Conservation (phyloP, 1,284 basidiomycete species). For the Apiotrichum porosum region DNA sequence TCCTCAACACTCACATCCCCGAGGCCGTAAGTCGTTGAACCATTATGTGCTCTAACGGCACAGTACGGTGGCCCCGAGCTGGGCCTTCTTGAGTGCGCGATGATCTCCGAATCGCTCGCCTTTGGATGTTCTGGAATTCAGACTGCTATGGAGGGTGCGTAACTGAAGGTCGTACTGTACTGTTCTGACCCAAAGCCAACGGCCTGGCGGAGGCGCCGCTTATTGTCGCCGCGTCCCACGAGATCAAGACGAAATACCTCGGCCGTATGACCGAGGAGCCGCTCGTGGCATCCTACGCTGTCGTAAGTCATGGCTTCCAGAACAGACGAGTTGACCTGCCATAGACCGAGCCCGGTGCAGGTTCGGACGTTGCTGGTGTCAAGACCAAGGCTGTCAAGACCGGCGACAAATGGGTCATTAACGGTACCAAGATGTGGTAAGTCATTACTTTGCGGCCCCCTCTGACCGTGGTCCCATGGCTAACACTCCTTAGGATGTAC, state of each 20-base stretch:
- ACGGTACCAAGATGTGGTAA: slow-evolving; percentile 56
- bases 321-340: not conserved
- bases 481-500: too few relatives aligned
- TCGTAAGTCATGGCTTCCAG: slow-evolving; percentile 28
- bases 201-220: slow-evolving; percentile 55
- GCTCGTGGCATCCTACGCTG: slow-evolving; percentile 55
- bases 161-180: not conserved
- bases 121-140: slow-evolving; percentile 56
- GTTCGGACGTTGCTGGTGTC: slow-evolving; percentile 55
- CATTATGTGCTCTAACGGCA: not conserved
- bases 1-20: slow-evolving; percentile 52
- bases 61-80: slow-evolving; percentile 55
- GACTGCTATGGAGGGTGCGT: slow-evolving; percentile 50
- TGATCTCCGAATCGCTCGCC: slow-evolving; percentile 52
- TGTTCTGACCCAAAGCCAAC: slow-evolving; percentile 36
- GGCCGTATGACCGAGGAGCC: slow-evolving; percentile 57
- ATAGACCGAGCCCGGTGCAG: slow-evolving; percentile 54
- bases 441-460: too few relatives aligned
- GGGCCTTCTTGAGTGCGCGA: slow-evolving; percentile 51
- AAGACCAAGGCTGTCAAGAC: slow-evolving; percentile 53
- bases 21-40: slow-evolving; percentile 37
- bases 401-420: slow-evolving; percentile 53
- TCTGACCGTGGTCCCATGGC: too few relatives aligned
- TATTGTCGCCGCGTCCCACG: slow-evolving; percentile 53
- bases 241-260: slow-evolving; percentile 55